A percentile compares a stretch with the other conserved stretches of the same genome.
These are phyloP conservation scores for Sporothrix brasiliensis DNA, from an alignment of 2,329 filamentous ascomycete species.

Conservation along the genomic window DNA sequence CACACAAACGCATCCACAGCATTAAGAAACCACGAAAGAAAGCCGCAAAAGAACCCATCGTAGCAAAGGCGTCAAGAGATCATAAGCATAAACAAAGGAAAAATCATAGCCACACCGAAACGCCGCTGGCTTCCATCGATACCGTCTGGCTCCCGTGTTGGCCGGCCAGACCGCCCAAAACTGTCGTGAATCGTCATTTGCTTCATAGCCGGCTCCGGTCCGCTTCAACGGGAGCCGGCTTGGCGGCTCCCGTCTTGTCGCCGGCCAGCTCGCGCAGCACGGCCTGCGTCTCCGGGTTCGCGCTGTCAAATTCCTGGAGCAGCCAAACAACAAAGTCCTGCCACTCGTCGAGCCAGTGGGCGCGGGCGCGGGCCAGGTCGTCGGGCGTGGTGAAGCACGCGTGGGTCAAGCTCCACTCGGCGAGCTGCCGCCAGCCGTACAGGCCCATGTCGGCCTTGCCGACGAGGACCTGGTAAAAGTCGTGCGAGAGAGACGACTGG, in stretches of 20 bases:
- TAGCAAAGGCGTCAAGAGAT: no score
- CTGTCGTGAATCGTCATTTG: no score
- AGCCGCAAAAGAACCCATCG: not conserved
- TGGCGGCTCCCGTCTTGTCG: constrained; percentile 19
- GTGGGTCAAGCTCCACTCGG: constrained; percentile 65
- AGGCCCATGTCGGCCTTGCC: constrained; percentile 68
- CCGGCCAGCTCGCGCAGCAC: constrained; percentile 15
- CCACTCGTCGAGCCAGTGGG: constrained; percentile 61
- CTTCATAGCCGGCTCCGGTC: not conserved
- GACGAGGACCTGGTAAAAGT: constrained; percentile 76
- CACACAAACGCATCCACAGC: not conserved
- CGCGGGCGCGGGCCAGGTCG: constrained; percentile 51
- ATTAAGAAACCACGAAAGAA: not conserved
- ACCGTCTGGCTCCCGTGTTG: not conserved
- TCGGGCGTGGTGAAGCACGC: constrained; percentile 52
- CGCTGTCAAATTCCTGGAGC: constrained; percentile 47
- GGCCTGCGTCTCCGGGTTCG: constrained; percentile 3
- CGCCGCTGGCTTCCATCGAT: not conserved
- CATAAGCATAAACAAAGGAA: not conserved
- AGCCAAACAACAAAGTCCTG: constrained; percentile 59
- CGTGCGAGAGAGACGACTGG: constrained; percentile 70
- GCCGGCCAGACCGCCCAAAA: not conserved
- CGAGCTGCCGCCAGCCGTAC: constrained; percentile 71
- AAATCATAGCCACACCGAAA: not conserved
- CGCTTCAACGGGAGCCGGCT: not conserved